Evolutionary conservation across 805 yeast species (phyloP), one percentile per base, ranked within the genome.

Genomic region (Priceomyces fermenticarens): DNA sequence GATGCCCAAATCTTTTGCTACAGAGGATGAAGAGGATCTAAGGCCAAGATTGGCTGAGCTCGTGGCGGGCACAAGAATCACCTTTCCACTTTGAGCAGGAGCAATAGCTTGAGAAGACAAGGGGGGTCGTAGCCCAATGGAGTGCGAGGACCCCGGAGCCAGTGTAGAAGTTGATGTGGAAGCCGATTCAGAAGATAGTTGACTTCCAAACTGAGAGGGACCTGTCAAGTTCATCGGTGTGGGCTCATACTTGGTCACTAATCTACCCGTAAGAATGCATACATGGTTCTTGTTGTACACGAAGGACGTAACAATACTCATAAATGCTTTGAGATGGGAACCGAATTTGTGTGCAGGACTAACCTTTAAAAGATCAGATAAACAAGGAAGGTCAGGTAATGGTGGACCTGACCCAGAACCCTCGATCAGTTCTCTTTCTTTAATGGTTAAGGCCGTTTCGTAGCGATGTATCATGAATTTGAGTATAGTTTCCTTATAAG

Each of bases 401-500:
- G 48, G 37, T 0, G 58, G 53, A 10, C 37, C 42, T 1, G 49
- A 28, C 3, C 67, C 70, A 1, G 48, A 27, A 4, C 67, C 70
- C 28, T 58, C 65, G 7, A 45, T 44, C 10, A 34, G 39, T 9
- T 46, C 35, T 38, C 54, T 52, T n/a, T 48, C 56, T 15, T 36
- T 12, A 38, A 57, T 59, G 2, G 46, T 43, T 3, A 63, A 32
- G 8, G 57, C 40, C 2, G 39, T 38, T 6, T 47, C 28, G 39
- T 65, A 57, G 32, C 58, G 54, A 13, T 52, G 58, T 13, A 63
- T 52, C 36, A 67, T 70, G 40, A 55, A 55, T 37, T 58, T 58
- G 9, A 67, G 48, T 10, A 70, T 43, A 1, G 53, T 31, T 35
- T 64, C 67, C 47, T 68, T 71, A 39, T 68, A 58, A 11, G 57